Percentiles rank a stretch among this genome's conserved stretches.
phyloP scores from a whole-genome alignment of 2,329 filamentous ascomycete species.

The Pseudocercospora fijiensis region DNA sequence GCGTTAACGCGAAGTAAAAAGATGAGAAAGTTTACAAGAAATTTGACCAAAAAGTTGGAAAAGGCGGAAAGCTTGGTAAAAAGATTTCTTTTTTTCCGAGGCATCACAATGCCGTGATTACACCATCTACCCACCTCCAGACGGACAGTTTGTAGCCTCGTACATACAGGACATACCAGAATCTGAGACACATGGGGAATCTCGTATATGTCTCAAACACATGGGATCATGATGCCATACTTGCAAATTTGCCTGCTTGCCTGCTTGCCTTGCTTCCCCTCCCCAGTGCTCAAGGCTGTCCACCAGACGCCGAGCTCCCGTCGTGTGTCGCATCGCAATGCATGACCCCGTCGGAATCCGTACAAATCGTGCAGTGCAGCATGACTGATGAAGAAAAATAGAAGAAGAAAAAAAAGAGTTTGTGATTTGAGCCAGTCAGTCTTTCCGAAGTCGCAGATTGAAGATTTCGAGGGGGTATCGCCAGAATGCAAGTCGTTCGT shows the following conservation, averaged over 20 bases:
- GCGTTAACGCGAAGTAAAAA: background rate
- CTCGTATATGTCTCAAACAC: background rate
- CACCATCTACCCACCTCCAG: slow-evolving; percentile 12
- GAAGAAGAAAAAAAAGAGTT: slow-evolving; percentile 2
- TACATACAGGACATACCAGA: slow-evolving; percentile 7
- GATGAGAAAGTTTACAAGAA: background rate
- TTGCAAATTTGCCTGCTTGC: background rate
- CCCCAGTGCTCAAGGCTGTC: slow-evolving; percentile 15
- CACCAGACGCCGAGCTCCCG: slow-evolving; percentile 15
- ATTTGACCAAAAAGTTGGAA: background rate
- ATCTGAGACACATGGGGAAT: slow-evolving; percentile 1
- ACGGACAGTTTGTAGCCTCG: slow-evolving; percentile 3
- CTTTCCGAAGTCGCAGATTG: slow-evolving; percentile 6
- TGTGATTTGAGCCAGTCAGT: slow-evolving; percentile 16
- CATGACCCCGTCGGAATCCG: background rate
- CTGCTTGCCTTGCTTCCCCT: background rate
- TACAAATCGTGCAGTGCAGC: slow-evolving; percentile 1
- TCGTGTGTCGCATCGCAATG: background rate
- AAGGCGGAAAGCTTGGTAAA: slow-evolving; percentile 2
- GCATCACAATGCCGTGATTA: slow-evolving; percentile 6
- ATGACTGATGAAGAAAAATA: background rate
- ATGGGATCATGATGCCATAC: slow-evolving; percentile 2
- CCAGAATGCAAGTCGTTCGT: slow-evolving; percentile 22
- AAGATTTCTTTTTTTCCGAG: background rate
- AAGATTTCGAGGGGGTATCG: slow-evolving; percentile 24